These are phyloP conservation scores for Thelephora terrestris DNA, from an alignment of 1,284 basidiomycete species.

Conservation along the genomic window DNA sequence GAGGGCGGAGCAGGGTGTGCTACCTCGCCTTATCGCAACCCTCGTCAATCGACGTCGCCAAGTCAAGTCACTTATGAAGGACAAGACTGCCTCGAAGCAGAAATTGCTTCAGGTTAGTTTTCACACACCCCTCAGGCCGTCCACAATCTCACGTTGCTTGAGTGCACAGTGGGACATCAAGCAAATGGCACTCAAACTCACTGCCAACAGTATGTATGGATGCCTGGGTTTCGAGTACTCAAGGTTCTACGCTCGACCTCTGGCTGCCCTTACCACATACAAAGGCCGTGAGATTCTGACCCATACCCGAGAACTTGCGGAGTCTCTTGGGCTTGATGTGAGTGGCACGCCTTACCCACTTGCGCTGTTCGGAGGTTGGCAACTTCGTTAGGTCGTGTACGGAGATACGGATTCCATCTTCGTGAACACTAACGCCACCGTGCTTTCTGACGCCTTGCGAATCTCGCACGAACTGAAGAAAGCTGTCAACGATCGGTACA, in stretches of 20 bases:
- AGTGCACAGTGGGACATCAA: conserved; percentile 81
- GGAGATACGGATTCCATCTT: conserved; percentile 99
- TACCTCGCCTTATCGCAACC: conserved; percentile 92
- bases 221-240: conserved; percentile 98
- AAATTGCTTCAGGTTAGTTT: conserved; percentile 73
- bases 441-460: conserved; percentile 80
- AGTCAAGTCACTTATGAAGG: conserved; percentile 96
- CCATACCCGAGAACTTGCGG: conserved; percentile 87
- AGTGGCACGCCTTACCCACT: conserved; percentile 18
- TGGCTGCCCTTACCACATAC: conserved; percentile 95
- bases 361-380: conserved; percentile 1
- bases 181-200: conserved; percentile 95
- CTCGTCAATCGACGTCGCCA: conserved; percentile 84
- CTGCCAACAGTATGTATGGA: conserved; percentile 99
- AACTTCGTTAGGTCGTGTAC: conserved; percentile 73
- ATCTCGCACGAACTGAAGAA: conserved; percentile 93
- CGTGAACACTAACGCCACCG: conserved; percentile 92
- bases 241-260: conserved; percentile 92
- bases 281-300: conserved; percentile 98
- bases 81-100: conserved; percentile 63
- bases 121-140: background rate
- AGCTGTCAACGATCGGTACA: conserved; percentile 92
- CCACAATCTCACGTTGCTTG: background rate
- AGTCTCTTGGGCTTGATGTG: conserved; percentile 83
- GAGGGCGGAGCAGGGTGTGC: conserved; percentile 74